Base-by-base conservation (phyloP, 176 grass and related monocot species). In the Oryza glaberrima region DNA sequence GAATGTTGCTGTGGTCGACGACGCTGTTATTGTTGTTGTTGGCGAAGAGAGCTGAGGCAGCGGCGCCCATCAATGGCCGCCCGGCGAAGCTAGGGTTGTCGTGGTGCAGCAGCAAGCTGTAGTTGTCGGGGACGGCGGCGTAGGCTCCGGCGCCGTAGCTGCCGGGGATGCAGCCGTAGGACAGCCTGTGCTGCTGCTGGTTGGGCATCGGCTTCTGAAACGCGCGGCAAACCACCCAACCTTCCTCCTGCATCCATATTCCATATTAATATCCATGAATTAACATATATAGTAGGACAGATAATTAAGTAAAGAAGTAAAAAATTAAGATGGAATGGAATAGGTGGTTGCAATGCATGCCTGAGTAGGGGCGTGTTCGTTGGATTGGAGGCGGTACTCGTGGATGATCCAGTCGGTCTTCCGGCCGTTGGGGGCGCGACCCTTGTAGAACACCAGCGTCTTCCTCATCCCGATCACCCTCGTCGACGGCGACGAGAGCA, bases 401-500 rank as follows among this genome's bases (percentile, higher is more conserved):
- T 98, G 96, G 70, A 96, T 96, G 78, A 98, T 98, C 96, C 96
- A 98, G 78, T 98, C 93, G 0, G 91, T 94, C 78, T 91, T 95
- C 56, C 89, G 74, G 17, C 96, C 93, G 78, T 94, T 98, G 52
- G 96, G 96, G 0, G 96, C 91, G 26, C 96, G 91, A 19, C 96
- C 96, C 8, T 91, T 89, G 91, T 98, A 98, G 93, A 98, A 98
- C 35, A 98, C 96, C 0, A 98, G 96, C 9, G 96, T 98, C 88
- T 98, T 98, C 41, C 96, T 92, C 96, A 98, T 95, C 23, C 96
- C 96, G 78, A 98, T 96, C 0, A 98, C 70, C 72, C 41, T 69
- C n/a, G 77, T 68, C 26, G 88, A 80, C 0, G 87, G 25, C 72
- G 72, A 38, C 9, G 41, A 91, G 2, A 98, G 77, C 12, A 98